Evolutionary conservation across 1,139 yeast species (phyloP).

Genomic region (Pichia norvegensis): DNA sequence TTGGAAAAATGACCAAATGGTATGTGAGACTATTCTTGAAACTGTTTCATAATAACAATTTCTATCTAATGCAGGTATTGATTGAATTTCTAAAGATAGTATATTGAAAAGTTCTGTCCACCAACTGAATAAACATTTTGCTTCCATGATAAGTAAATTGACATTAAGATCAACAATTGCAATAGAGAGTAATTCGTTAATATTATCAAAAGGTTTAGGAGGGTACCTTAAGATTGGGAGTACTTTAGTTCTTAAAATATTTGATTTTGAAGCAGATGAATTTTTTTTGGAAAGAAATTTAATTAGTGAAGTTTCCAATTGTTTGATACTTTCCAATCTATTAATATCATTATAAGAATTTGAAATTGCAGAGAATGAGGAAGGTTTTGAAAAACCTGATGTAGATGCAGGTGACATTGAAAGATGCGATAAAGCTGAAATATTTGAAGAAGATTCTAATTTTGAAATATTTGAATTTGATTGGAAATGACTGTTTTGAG

Average conservation of each 20-base stretch:
- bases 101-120: constrained; percentile 52
- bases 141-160: constrained; percentile 11
- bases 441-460: neutral
- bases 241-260: constrained; percentile 57
- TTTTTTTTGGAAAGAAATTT: constrained; percentile 43
- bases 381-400: neutral
- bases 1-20: constrained; percentile 47
- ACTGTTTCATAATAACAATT: constrained; percentile 70
- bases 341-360: constrained; percentile 1
- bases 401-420: constrained; percentile 3
- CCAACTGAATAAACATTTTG: constrained; percentile 44
- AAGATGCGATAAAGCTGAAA: constrained; percentile 2
- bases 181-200: constrained; percentile 6
- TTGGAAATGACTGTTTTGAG: constrained; percentile 1
- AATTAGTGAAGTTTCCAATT: constrained; percentile 37
- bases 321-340: constrained; percentile 28
- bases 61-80: constrained; percentile 45
- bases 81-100: constrained; percentile 29
- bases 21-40: constrained; percentile 54
- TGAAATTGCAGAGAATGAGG: neutral
- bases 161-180: constrained; percentile 12
- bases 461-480: neutral
- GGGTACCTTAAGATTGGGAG: constrained; percentile 46
- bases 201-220: constrained; percentile 3
- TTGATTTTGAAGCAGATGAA: constrained; percentile 40